Evolutionary conservation across 192 early-diverging fungal genomes (phyloP).

Genomic region (Gigaspora rosea): DNA sequence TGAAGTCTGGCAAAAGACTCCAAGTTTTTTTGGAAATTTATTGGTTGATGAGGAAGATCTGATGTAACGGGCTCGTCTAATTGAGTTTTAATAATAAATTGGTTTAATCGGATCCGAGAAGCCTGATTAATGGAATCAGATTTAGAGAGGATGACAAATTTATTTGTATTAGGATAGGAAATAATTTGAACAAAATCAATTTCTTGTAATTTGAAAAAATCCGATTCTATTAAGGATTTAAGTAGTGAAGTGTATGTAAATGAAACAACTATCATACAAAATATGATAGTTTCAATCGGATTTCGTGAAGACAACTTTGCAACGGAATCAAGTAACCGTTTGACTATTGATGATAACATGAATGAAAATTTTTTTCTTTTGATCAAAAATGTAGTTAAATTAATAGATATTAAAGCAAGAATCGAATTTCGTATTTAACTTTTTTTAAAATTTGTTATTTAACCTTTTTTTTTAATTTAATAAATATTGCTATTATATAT

Average conservation of each 20-base stretch:
- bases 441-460: too few species aligned
- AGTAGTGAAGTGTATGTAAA: constrained; percentile 78
- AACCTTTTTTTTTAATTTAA: too few species aligned
- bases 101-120: constrained; percentile 60
- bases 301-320: constrained; percentile 60
- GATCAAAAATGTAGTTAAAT: too few species aligned
- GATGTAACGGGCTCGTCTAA: neutral
- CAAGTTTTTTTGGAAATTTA: constrained; percentile 35
- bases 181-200: constrained; percentile 51
- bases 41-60: too few species aligned
- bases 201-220: constrained; percentile 51
- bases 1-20: constrained; percentile 48
- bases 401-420: too few species aligned
- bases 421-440: too few species aligned
- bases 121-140: constrained; percentile 46
- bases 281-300: constrained; percentile 80
- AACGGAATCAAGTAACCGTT: constrained; percentile 3
- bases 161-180: constrained; percentile 34
- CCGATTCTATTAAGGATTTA: constrained; percentile 67
- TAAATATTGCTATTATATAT: too few species aligned
- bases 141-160: constrained; percentile 42
- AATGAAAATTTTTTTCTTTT: too few species aligned
- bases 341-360: too few species aligned
- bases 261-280: constrained; percentile 68
- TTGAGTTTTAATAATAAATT: constrained; percentile 52